phyloP scores from a whole-genome alignment of 192 early-diverging fungal genomes.

The Backusella tarrabulga region DNA sequence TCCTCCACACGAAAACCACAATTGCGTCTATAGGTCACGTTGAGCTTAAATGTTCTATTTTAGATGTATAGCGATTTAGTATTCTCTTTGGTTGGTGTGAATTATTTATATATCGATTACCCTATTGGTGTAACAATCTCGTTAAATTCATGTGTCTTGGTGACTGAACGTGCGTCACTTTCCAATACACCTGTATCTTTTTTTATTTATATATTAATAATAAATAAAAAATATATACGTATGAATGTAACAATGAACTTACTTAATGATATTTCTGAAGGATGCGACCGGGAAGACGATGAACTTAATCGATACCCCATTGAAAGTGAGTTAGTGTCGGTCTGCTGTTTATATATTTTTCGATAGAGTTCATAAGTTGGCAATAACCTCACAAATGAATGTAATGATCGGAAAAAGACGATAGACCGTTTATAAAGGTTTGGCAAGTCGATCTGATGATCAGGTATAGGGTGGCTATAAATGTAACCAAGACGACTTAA shows the following conservation, averaged over 20 bases:
- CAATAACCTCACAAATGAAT: constrained; percentile 74
- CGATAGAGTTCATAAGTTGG: constrained; percentile 55
- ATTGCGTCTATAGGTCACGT: constrained; percentile 68
- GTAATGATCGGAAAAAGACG: constrained; percentile 85
- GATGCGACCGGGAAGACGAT: constrained; percentile 37
- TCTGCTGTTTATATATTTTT: constrained; percentile 36
- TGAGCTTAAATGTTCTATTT: constrained; percentile 61
- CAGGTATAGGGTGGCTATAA: constrained; percentile 44
- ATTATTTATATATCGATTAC: constrained; percentile 36
- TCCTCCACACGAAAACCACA: constrained; percentile 64
- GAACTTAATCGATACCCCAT: constrained; percentile 71
- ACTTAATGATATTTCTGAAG: constrained; percentile 74
- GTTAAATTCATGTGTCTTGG: constrained; percentile 64
- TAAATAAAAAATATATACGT: neutral
- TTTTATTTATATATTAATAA: neutral
- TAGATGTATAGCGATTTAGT: neutral
- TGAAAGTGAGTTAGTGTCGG: constrained; percentile 39
- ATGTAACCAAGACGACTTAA: too few species aligned
- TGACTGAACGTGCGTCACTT: constrained; percentile 45
- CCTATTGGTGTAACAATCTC: constrained; percentile 68
- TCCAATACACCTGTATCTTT: constrained; percentile 40
- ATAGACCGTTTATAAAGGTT: constrained; percentile 89
- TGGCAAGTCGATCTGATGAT: constrained; percentile 69
- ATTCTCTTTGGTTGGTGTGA: neutral
- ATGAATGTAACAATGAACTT: constrained; percentile 12